Evolutionary conservation across 345 rosid genomes (phyloP).

Genomic region (Theobroma cacao): DNA sequence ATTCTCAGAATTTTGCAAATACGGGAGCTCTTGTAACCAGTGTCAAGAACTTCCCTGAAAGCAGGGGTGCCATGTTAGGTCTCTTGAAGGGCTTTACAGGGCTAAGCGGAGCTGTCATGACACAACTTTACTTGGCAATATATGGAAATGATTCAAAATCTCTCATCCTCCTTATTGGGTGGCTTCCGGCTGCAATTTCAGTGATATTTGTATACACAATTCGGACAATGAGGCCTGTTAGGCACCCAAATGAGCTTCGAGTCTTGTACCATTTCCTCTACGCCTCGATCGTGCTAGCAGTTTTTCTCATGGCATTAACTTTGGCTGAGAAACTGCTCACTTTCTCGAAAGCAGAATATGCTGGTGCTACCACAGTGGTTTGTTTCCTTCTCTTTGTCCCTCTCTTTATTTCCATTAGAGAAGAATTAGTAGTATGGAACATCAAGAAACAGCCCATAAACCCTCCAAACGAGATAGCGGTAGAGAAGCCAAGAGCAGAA

Average conservation of each 20-base stretch:
- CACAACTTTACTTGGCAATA: constrained; percentile 76
- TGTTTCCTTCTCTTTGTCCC: constrained; percentile 63
- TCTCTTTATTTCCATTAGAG: constrained; percentile 52
- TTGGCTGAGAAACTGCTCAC: constrained; percentile 46
- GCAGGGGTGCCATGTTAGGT: constrained; percentile 81
- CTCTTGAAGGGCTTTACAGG: constrained; percentile 81
- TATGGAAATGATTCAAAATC: constrained; percentile 77
- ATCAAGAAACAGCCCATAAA: constrained; percentile 31
- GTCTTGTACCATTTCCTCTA: constrained; percentile 65
- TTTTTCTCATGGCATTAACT: constrained; percentile 68
- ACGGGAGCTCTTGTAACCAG: constrained; percentile 89
- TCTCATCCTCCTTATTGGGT: constrained; percentile 67
- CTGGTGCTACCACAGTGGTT: constrained; percentile 40
- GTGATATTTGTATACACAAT: constrained; percentile 68
- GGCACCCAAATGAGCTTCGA: constrained; percentile 52
- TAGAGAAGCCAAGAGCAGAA: constrained; percentile 24
- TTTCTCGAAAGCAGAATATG: constrained; percentile 54
- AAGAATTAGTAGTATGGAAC: constrained; percentile 62
- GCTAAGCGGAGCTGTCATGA: constrained; percentile 78
- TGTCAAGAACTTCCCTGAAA: constrained; percentile 82
- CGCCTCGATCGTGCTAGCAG: constrained; percentile 55
- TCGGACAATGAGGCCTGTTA: constrained; percentile 43
- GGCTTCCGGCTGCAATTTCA: constrained; percentile 83
- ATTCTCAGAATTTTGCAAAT: constrained; percentile 83
- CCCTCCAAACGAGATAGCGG: constrained; percentile 23